Evolutionary conservation across 78 protist species (phyloP), one percentile per base, ranked within the genome.

Genomic region (Bodo saltans): DNA sequence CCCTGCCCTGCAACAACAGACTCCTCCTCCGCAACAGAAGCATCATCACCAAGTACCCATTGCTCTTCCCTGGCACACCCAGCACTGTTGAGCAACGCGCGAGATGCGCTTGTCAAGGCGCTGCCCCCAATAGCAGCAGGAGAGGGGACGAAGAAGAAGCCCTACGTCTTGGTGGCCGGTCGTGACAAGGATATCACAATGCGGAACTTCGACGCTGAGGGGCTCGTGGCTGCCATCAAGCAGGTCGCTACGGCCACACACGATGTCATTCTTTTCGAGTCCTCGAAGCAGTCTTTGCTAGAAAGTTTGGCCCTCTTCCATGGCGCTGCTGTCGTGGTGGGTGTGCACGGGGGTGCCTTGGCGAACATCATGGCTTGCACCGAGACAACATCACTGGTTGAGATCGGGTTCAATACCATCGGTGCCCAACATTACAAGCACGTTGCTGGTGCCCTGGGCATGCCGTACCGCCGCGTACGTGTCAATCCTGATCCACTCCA

Each of bases 301-400:
- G 81, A 76, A 12, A 76, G 69, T 27, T 35, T 12, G 3, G 69
- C 27, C 8, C 29, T 76, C 21, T 76, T 76, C 69, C 72, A 27
- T 26, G 67, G 11, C 34, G 81, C 81, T 39, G 34, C 17, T 29
- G 69, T 40, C n/a, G 69, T 76, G 32, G 81, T 76, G 12, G 81
- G 81, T 17, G 81, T 76, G 39, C 81, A 76, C 81, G 81, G 81
- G 29, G 81, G 81, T 76, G 81, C 81, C 41, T 3, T 76, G 67
- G 1, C 81, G 28, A 76, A 76, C 69, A 39, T 67, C 69, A 76
- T 76, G 29, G 12, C 34, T 38, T 76, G 81, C 41, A 33, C 3
- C 30, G 69, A 47, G 8, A 67, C n/a, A 1, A 76, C 81, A 4
- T 26, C 42, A 28, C 21, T 76, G 34, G 53, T 76, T 26, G 81